Percentiles rank a stretch among this genome's conserved stretches.
Evolutionary conservation across 148 eudicot genomes (phyloP).

Genomic region (Pharnaceum exiguum): DNA sequence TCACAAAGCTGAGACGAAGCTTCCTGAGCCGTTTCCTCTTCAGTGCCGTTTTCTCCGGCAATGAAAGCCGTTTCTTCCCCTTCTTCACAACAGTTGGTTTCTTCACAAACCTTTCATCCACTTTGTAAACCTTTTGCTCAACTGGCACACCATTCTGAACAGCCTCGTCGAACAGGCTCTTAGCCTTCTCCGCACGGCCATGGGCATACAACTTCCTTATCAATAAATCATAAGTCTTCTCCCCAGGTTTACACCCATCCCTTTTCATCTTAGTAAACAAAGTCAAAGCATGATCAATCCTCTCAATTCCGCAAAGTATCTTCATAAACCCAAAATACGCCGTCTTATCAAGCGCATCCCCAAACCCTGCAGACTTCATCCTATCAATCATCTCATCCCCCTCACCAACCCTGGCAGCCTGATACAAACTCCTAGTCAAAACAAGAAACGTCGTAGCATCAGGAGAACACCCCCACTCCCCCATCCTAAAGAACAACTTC

Average conservation of each 20-base stretch:
- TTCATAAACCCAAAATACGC: conserved; percentile 68
- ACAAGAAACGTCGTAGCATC: conserved; percentile 70
- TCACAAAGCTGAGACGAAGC: conserved; percentile 58
- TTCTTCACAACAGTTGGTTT: conserved; percentile 50
- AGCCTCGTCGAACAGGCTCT: conserved; percentile 69
- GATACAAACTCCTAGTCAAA: conserved; percentile 71
- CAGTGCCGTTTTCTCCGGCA: conserved; percentile 45
- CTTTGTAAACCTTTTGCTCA: conserved; percentile 56
- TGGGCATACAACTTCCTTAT: conserved; percentile 72
- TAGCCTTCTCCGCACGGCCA: conserved; percentile 60
- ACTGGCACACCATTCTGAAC: conserved; percentile 40
- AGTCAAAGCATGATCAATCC: conserved; percentile 79
- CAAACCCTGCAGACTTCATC: conserved; percentile 85
- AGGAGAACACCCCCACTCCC: conserved; percentile 86
- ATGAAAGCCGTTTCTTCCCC: conserved; percentile 44
- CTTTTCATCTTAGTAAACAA: conserved; percentile 77
- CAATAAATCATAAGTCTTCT: conserved; percentile 71
- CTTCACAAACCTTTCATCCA: conserved; percentile 70
- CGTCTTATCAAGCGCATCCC: conserved; percentile 56
- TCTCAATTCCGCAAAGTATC: conserved; percentile 86
- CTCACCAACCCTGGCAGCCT: conserved; percentile 86
- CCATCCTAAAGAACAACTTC: conserved; percentile 70
- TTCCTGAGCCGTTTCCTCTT: conserved; percentile 38
- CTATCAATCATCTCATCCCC: conserved; percentile 92
- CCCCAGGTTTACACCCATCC: conserved; percentile 68